A percentile compares a stretch with the other conserved stretches of the same genome.
phyloP scores from a whole-genome alignment of 2,329 filamentous ascomycete genomes.

The Fusarium cyanostomum region DNA sequence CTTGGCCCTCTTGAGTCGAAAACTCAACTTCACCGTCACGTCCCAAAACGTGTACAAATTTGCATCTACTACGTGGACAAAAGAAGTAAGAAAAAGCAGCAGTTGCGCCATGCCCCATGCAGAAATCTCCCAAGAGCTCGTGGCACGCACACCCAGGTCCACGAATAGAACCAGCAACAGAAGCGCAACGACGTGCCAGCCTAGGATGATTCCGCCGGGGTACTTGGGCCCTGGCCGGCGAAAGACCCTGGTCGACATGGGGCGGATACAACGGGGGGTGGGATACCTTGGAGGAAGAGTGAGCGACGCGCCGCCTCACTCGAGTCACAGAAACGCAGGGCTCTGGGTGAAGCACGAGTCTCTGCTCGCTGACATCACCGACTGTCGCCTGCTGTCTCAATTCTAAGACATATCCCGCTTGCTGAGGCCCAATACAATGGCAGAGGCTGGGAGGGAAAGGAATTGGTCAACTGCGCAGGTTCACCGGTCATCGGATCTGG shows the following conservation, averaged over 20 bases:
- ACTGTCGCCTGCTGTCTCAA: background rate
- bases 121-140: slow-evolving; percentile 8
- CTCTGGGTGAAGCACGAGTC: slow-evolving; percentile 18
- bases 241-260: slow-evolving; percentile 37
- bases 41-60: background rate
- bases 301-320: slow-evolving; percentile 26
- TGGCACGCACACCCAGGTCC: slow-evolving; percentile 8
- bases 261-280: slow-evolving; percentile 23
- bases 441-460: background rate
- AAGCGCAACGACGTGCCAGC: slow-evolving; percentile 15
- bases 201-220: slow-evolving; percentile 26
- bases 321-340: slow-evolving; percentile 15
- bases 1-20: background rate
- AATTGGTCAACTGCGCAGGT: background rate
- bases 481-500: background rate
- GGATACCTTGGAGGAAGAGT: slow-evolving; percentile 4
- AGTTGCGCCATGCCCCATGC: background rate
- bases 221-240: slow-evolving; percentile 21
- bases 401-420: slow-evolving; percentile 14
- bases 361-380: slow-evolving; percentile 41
- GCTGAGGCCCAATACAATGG: background rate
- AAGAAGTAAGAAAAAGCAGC: slow-evolving; percentile 1
- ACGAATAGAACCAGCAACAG: slow-evolving; percentile 18
- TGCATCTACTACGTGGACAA: background rate
- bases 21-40: background rate